Evolutionary conservation across 805 yeast species (phyloP).

Genomic region (Pichia manshurica): DNA sequence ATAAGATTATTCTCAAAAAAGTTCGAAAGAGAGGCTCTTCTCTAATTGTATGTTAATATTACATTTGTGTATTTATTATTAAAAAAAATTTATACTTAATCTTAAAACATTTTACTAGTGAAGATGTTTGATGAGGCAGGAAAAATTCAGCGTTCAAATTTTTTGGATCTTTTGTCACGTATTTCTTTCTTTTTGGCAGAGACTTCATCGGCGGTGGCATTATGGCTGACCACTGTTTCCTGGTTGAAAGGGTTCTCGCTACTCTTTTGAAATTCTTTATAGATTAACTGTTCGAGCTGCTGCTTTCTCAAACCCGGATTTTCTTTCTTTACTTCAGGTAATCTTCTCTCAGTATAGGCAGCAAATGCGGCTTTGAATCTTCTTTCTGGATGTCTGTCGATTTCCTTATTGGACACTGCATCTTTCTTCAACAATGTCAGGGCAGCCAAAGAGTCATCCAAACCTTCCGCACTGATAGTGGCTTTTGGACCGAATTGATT

Average conservation of each 20-base stretch:
- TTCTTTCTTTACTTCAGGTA: constrained; percentile 70
- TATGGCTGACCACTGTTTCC: constrained; percentile 54
- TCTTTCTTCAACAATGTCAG: constrained; percentile 56
- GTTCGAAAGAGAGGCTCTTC: background rate
- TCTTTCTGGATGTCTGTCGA: constrained; percentile 86
- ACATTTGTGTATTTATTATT: constrained; percentile 1
- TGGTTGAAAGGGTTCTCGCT: constrained; percentile 84
- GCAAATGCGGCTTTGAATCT: constrained; percentile 76
- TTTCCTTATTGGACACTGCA: constrained; percentile 53
- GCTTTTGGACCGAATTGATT: constrained; percentile 34
- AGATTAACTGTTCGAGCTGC: constrained; percentile 67
- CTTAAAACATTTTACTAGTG: background rate
- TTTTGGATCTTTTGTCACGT: constrained; percentile 29
- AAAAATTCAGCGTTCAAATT: constrained; percentile 24
- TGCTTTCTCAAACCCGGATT: constrained; percentile 75
- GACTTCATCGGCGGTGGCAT: constrained; percentile 55
- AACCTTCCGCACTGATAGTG: constrained; percentile 63
- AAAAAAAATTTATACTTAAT: background rate
- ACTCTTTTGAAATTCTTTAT: constrained; percentile 76
- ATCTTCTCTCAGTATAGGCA: constrained; percentile 63
- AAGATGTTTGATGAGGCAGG: background rate
- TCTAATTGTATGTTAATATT: background rate
- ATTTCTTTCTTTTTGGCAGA: constrained; percentile 30
- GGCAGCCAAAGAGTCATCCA: constrained; percentile 76
- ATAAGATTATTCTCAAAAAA: background rate